Evolutionary conservation across 1,139 yeast species (phyloP).

Genomic region (Saccharomyces hybrid): DNA sequence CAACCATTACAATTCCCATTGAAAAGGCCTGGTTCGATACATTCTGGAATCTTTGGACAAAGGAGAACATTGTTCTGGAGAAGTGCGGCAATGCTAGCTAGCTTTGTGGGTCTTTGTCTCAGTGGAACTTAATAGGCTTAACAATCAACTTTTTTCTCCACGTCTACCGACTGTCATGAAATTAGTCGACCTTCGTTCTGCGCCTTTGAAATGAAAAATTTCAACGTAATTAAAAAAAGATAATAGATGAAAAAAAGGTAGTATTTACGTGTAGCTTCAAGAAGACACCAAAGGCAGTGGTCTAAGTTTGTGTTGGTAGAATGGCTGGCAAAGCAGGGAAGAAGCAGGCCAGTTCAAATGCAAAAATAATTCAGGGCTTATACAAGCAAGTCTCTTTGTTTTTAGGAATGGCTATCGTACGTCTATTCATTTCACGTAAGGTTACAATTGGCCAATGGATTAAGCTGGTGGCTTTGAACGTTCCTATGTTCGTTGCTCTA

Average conservation of each 20-base stretch:
- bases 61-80: conserved; percentile 36
- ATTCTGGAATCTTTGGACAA: conserved; percentile 43
- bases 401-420: conserved; percentile 13
- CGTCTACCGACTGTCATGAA: not conserved
- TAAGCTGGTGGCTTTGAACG: conserved; percentile 17
- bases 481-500: conserved; percentile 21
- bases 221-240: not conserved
- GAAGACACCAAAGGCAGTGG: not conserved
- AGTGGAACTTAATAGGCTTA: not conserved
- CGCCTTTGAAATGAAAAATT: not conserved
- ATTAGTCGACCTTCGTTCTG: not conserved
- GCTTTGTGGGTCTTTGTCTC: not conserved
- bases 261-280: not conserved
- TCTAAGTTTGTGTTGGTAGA: not conserved
- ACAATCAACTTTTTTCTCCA: not conserved
- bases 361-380: conserved; percentile 6
- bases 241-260: not conserved
- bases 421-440: conserved; percentile 9
- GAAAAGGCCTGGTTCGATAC: conserved; percentile 53
- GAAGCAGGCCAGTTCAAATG: conserved; percentile 15
- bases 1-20: conserved; percentile 42
- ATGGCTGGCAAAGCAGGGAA: conserved; percentile 19
- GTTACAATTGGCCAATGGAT: conserved; percentile 6
- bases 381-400: conserved; percentile 11
- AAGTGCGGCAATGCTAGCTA: not conserved